Evolutionary conservation across 495 filamentous ascomycete species (phyloP).

Genomic region (Penicillium angulare): DNA sequence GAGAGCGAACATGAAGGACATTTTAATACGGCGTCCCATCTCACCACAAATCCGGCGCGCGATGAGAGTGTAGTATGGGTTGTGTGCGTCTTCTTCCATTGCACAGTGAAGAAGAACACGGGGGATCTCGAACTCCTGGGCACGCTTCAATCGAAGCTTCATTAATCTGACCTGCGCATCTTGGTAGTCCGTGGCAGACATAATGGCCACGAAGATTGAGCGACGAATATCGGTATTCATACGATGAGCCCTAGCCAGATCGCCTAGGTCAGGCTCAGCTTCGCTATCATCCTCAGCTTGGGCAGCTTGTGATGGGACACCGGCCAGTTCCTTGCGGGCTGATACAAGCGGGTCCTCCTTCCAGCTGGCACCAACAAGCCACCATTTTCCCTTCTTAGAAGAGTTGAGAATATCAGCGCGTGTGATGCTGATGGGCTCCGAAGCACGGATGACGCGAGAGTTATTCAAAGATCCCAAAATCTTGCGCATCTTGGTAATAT

Average conservation of each 20-base stretch:
- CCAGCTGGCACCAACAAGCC: conserved; percentile 94
- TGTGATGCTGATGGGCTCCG: conserved; percentile 78
- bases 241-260: conserved; percentile 75
- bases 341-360: conserved; percentile 47
- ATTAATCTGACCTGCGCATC: conserved; percentile 76
- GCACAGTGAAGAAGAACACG: conserved; percentile 85
- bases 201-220: conserved; percentile 86
- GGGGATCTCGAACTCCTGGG: conserved; percentile 83
- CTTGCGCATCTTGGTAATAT: conserved; percentile 82
- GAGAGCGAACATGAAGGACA: conserved; percentile 80
- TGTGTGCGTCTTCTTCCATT: conserved; percentile 78
- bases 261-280: conserved; percentile 61
- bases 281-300: conserved; percentile 43
- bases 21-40: conserved; percentile 63
- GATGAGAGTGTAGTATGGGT: conserved; percentile 89
- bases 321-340: conserved; percentile 36
- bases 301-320: conserved; percentile 12
- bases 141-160: conserved; percentile 80
- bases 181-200: conserved; percentile 82
- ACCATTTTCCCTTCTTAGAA: conserved; percentile 93
- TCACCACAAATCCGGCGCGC: conserved; percentile 69
- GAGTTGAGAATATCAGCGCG: conserved; percentile 77
- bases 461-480: conserved; percentile 69
- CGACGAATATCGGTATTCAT: conserved; percentile 96
- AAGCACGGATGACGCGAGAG: conserved; percentile 62